Base-by-base conservation (phyloP, 2,329 filamentous ascomycete genomes). In the Stagonosporopsis chrysanthemi region DNA sequence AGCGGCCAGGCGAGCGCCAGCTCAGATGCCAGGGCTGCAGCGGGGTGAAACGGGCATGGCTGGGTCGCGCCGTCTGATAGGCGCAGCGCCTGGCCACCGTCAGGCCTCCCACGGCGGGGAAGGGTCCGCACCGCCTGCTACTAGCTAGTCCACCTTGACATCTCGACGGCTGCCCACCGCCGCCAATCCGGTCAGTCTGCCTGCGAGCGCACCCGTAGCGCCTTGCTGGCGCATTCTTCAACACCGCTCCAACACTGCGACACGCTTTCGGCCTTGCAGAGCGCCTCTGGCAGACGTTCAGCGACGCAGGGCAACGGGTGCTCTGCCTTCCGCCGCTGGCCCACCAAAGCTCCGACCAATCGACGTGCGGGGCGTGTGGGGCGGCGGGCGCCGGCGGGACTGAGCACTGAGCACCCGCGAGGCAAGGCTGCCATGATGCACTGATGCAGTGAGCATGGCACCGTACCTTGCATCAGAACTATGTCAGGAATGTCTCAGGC, bases 1-100 rank as follows among this genome's bases (percentile, higher is more conserved):
- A 50, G 26, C n/a, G n/a, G n/a, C n/a, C n/a, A n/a, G 40, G 45
- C 52, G 52, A 56, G 46, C 41, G 52, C 54, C 48, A 44, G 43
- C 54, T 26, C 54, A 44, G 53, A 57, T 44, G 31, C 48, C 54
- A 57, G 48, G 54, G 38, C 54, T 52, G 47, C 53, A 47, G 43
- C 54, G 55, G 44, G 26, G 44, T 58, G 55, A 58, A 53, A 58
- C 55, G 49, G 42, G 45, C 35, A 41, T 49, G 55, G 55, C 50
- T 58, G 55, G 55, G 33, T 17, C 3, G 22, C 4, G 22, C 11
- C 15, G 38, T 1, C 6, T 46, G 33, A 58, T 58, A 53, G 55
- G 55, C 12, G 6, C 28, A 6, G 2, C 8, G n/a, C 17, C 17
- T 17, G 26, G 3, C 5, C 46, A 8, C 29, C 26, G 36, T 23